Conservation (phyloP, 352 stramenopile species). For the Aphanomyces cochlioides region DNA sequence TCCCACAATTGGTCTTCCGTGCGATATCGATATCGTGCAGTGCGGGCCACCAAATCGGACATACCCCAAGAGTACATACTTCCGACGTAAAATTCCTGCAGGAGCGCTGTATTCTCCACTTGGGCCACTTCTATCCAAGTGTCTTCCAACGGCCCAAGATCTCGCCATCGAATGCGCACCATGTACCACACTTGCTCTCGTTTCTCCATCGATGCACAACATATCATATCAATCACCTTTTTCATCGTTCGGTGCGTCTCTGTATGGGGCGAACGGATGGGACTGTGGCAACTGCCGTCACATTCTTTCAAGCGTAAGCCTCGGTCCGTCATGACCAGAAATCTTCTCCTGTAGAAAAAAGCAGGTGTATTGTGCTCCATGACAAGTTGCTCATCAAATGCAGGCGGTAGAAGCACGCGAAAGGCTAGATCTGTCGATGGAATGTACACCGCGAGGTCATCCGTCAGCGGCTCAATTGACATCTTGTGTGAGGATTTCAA, state of each 20-base stretch:
- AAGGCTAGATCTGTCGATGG: constrained; percentile 1
- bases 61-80: constrained; percentile 11
- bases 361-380: constrained; percentile 8
- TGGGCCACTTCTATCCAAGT: constrained; percentile 15
- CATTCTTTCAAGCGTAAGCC: constrained; percentile 4
- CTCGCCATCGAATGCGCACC: constrained; percentile 8
- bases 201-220: constrained; percentile 4
- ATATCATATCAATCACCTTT: constrained; percentile 21
- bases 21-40: neutral
- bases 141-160: neutral
- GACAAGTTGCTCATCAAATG: constrained; percentile 15
- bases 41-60: neutral
- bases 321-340: constrained; percentile 22
- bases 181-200: neutral
- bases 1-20: constrained; percentile 23
- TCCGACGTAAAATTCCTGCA: constrained; percentile 27
- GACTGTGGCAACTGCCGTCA: neutral
- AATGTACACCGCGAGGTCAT: constrained; percentile 16
- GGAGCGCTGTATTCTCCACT: neutral
- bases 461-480: neutral
- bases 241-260: neutral
- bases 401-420: neutral
- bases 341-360: constrained; percentile 20
- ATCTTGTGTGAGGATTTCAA: too few species aligned
- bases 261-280: neutral